phyloP scores from a whole-genome alignment of 306 rosid species.

The Sicyos edulis region DNA sequence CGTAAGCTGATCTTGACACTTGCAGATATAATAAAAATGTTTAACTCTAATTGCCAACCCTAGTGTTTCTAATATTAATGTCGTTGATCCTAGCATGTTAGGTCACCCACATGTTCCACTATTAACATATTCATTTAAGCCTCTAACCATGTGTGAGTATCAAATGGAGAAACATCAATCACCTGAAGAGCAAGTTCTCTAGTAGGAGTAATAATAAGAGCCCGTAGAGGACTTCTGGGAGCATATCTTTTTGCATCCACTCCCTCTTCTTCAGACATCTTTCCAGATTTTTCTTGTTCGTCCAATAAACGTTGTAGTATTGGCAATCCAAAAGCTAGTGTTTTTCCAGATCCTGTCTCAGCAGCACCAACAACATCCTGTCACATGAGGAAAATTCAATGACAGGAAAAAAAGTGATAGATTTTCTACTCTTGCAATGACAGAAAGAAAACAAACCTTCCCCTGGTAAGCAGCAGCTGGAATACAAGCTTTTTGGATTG shows the following conservation, averaged over 20 bases:
- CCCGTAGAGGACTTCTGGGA: slow-evolving; percentile 58
- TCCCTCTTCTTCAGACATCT: slow-evolving; percentile 36
- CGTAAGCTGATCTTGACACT: no score
- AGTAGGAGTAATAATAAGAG: slow-evolving; percentile 87
- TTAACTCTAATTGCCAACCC: not conserved
- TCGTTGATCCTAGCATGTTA: not conserved
- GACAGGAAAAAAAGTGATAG: slow-evolving; percentile 12
- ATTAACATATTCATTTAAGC: not conserved
- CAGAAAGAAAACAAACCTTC: slow-evolving; percentile 57
- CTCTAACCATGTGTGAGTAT: slow-evolving; percentile 8
- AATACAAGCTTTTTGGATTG: slow-evolving; percentile 87
- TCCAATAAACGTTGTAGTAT: slow-evolving; percentile 90
- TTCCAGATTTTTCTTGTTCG: slow-evolving; percentile 67
- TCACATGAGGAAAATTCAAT: slow-evolving; percentile 27
- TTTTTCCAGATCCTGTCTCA: slow-evolving; percentile 95
- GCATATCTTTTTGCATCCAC: slow-evolving; percentile 43
- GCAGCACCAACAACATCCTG: slow-evolving; percentile 99
- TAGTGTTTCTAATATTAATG: not conserved
- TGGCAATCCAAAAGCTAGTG: slow-evolving; percentile 96
- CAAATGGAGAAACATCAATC: not conserved
- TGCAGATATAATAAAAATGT: not conserved
- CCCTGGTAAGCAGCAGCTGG: slow-evolving; percentile 98
- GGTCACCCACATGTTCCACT: not conserved
- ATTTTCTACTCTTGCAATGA: not conserved
- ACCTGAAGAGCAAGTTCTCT: slow-evolving; percentile 98